These are phyloP conservation scores for Trichomonascus vanleenenianus DNA, from an alignment of 805 yeast species.

Conservation along the genomic window DNA sequence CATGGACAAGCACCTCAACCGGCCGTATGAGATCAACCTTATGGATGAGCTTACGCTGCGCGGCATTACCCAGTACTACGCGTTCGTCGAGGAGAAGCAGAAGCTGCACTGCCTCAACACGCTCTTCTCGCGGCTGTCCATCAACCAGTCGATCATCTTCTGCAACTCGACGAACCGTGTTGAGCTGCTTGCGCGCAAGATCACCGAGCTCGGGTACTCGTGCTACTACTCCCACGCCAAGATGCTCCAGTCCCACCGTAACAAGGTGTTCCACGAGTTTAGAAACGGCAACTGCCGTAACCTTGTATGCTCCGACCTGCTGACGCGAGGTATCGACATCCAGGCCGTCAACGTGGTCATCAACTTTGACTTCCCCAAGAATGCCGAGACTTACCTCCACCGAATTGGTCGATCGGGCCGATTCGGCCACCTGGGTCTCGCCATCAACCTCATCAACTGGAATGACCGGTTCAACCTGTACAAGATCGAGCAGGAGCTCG, in stretches of 20 bases:
- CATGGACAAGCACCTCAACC: constrained; percentile 81
- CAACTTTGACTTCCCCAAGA: constrained; percentile 97
- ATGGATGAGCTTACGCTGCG: constrained; percentile 96
- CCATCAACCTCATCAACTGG: constrained; percentile 95
- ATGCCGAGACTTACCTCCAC: constrained; percentile 94
- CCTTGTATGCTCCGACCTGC: constrained; percentile 89
- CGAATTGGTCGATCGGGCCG: constrained; percentile 99
- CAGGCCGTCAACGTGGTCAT: constrained; percentile 98
- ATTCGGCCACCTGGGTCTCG: constrained; percentile 96
- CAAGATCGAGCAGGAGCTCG: constrained; percentile 93
- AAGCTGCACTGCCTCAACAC: constrained; percentile 95
- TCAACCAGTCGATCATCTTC: constrained; percentile 93
- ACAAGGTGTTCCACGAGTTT: constrained; percentile 96
- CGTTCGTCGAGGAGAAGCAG: constrained; percentile 96
- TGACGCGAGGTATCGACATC: constrained; percentile 97
- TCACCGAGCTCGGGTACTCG: constrained; percentile 92
- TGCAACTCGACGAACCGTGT: constrained; percentile 97
- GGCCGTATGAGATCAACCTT: constrained; percentile 90
- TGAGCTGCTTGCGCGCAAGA: constrained; percentile 89
- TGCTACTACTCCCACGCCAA: constrained; percentile 96
- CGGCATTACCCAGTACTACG: constrained; percentile 96
- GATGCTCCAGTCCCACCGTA: constrained; percentile 96
- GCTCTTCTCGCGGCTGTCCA: constrained; percentile 84
- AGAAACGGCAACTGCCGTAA: constrained; percentile 97
- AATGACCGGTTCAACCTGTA: constrained; percentile 89